Conservation (phyloP, 2,329 filamentous ascomycete genomes). For the Zymoseptoria crescenta region DNA sequence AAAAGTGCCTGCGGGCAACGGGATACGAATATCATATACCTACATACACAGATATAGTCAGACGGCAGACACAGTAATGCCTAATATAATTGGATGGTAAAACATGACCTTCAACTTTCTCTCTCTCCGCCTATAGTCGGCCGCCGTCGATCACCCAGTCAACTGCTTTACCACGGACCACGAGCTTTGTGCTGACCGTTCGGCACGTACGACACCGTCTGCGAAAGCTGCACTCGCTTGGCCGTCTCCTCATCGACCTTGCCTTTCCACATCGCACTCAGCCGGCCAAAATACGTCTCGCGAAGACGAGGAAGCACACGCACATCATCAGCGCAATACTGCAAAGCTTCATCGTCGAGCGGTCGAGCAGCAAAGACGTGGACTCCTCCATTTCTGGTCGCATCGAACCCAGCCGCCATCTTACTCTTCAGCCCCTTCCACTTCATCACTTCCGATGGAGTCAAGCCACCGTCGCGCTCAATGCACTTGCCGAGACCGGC, state of each 20-base stretch:
- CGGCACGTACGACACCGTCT: constrained; percentile 21
- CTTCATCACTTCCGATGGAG: neutral
- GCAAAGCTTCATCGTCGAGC: constrained; percentile 30
- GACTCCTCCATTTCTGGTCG: constrained; percentile 33
- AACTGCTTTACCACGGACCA: constrained; percentile 15
- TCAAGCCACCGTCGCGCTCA: constrained; percentile 18
- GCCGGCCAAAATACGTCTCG: constrained; percentile 14
- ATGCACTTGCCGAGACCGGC: constrained; percentile 36
- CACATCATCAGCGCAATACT: constrained; percentile 45
- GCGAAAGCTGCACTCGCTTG: constrained; percentile 27
- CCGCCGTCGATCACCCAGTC: no score
- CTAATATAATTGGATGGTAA: neutral
- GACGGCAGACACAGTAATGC: neutral
- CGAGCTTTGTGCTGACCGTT: constrained; percentile 26
- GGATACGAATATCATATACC: neutral
- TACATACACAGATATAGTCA: neutral
- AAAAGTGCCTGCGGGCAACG: neutral
- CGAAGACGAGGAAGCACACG: constrained; percentile 32
- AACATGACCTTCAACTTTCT: neutral
- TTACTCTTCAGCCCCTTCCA: constrained; percentile 33
- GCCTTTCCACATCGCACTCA: constrained; percentile 1
- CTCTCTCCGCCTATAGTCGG: neutral
- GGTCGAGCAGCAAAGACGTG: constrained; percentile 44
- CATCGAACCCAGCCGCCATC: constrained; percentile 34
- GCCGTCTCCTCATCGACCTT: constrained; percentile 24